Evolutionary conservation across 2,329 filamentous ascomycete genomes (phyloP).

Genomic region (Claviceps sp.): DNA sequence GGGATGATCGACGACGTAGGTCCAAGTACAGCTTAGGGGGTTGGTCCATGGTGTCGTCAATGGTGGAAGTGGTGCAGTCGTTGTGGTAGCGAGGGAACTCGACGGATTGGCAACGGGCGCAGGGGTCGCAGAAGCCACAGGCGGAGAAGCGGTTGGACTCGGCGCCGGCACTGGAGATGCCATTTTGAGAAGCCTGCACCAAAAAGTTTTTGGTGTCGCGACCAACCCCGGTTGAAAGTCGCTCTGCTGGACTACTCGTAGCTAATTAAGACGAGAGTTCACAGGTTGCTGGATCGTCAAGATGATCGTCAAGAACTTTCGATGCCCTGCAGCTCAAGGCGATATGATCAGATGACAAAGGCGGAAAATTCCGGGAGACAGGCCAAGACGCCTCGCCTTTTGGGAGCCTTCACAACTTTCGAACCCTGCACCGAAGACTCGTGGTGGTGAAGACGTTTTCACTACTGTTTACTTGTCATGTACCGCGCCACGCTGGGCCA

Average conservation of each 20-base stretch:
- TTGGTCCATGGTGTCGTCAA: slow-evolving; percentile 25
- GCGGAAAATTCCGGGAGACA: background rate
- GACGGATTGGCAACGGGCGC: background rate
- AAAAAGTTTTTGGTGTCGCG: background rate
- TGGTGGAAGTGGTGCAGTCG: slow-evolving; percentile 17
- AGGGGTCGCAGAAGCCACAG: slow-evolving; percentile 7
- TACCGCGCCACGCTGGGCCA: background rate
- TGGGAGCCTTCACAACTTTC: background rate
- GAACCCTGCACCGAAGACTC: background rate
- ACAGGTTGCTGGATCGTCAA: background rate
- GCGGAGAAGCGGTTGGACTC: slow-evolving; percentile 1
- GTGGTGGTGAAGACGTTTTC: background rate
- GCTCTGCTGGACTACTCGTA: background rate
- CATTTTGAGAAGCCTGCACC: slow-evolving; percentile 1
- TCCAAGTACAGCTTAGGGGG: slow-evolving; percentile 25
- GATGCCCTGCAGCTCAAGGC: background rate
- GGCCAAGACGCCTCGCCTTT: background rate
- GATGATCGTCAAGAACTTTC: background rate
- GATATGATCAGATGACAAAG: background rate
- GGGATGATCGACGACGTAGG: slow-evolving; percentile 19
- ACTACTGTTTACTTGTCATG: background rate
- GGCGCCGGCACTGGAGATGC: slow-evolving; percentile 2
- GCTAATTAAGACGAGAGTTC: background rate
- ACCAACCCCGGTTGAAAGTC: background rate
- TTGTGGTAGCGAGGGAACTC: background rate